Base-by-base conservation (phyloP, 2,329 filamentous ascomycete species). In the Dactylonectria macrodidyma region DNA sequence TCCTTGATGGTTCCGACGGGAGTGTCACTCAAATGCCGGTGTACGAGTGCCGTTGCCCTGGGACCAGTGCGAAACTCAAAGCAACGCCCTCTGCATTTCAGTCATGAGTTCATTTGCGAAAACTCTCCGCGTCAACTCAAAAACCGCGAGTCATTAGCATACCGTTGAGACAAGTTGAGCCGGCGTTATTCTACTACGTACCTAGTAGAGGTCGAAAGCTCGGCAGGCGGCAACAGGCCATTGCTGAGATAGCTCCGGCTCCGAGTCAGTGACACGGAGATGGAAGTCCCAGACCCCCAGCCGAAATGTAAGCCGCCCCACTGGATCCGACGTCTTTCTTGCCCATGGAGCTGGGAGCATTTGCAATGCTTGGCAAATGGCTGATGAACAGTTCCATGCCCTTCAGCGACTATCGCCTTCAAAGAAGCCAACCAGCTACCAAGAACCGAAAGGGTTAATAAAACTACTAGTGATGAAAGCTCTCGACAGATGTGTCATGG, bases 301-400 rank as follows among this genome's bases (percentile, higher is more conserved):
- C 44, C 36, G 63, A 30, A 44, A 30, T 38, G 41, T 34, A 52
- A 58, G 24, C 38, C 19, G 62, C 51, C 57, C 33, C 46, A 64
- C 58, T 48, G 19, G 38, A 38, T 34, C 41, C 26, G 38, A 47
- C 38, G 51, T 30, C 34, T 44, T 38, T 36, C 54, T 51, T 41
- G 59, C 62, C 66, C 68, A 70, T 38, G 55, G 59, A 60, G 46
- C 56, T 58, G 51, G 62, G 65, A 65, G 58, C 38, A 60, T 60
- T 64, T 52, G 44, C 51, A 67, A 62, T 67, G 64, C 64, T 50
- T 62, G 33, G 3, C 33, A 36, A 38, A 10, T 14, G 4, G 33
- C n/a, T 34, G 26, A 30, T 30, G 26, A 54, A 54, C 51, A 14
- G 41, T 44, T 44, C 5, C 41, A 44, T 44, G 41, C 41, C 14